Evolutionary conservation across 805 yeast genomes (phyloP), one percentile per base, ranked within the genome.

Genomic region (Jamesozyma piceae): DNA sequence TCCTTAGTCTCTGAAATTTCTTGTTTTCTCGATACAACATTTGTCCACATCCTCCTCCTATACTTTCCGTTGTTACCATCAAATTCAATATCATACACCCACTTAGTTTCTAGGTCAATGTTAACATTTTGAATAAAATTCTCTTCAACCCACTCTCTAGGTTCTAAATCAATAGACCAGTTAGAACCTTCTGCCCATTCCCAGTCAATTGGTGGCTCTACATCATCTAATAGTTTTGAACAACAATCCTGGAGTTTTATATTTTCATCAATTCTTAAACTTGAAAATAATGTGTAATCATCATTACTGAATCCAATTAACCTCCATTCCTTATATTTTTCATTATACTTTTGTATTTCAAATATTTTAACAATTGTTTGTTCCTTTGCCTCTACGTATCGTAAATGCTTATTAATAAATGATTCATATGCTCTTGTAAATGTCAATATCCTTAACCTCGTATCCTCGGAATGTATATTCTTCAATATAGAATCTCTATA

Each of bases 21-120:
- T 18, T 6, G 47, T 17, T 46, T 37, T 42, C 71, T 54, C 0
- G 52, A 49, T 26, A 66, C 67, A 6, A 52, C 47, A 41, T 85
- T 62, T 2, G 74, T 63, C 89, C 89, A 82, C 58, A 87, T 69
- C 53, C 90, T 68, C 54, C 90, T 68, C 50, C 89, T 67, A 53
- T 67, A 73, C 34, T 62, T 50, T 3, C 62, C 63, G 31, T 62
- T 54, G 9, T 51, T 49, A 4, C 60, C 57, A 32, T 59, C 65
- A 8, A 57, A 37, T 36, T 58, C 57, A 31, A 60, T 55, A 58
- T 86, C 95, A 58, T 86, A 86, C 17, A 84, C 90, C 95, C 95
- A 86, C 60, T 86, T 86, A 33, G 82, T 83, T 43, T 78, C 88
- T 24, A 74, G 66, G 62, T 86, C 94, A 18, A 83, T 68, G 18